Conservation (phyloP, 768 basidiomycete species). For the Rickenella mellea region DNA sequence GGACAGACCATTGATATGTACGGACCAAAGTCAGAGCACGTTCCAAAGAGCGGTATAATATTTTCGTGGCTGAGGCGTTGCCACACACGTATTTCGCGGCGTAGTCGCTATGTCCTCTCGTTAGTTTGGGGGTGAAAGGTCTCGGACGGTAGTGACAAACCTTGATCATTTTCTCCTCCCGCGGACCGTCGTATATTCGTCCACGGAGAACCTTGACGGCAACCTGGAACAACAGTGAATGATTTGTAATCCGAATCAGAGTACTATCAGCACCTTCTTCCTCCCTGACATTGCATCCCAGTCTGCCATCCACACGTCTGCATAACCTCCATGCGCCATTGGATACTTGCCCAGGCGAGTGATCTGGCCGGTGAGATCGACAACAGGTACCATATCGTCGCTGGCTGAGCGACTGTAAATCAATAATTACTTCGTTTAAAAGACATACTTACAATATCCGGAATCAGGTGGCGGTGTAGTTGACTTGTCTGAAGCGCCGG, state of each 20-base stretch:
- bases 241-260: not conserved
- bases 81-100: constrained; percentile 29
- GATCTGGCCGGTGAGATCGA: not conserved
- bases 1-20: constrained; percentile 31
- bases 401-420: not conserved
- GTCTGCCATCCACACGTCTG: not conserved
- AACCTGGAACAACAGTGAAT: not conserved
- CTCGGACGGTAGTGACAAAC: not conserved
- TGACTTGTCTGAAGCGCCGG: too few relatives aligned
- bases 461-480: too few relatives aligned
- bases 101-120: constrained; percentile 17
- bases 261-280: not conserved
- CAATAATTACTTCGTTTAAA: not conserved
- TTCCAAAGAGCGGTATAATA: constrained; percentile 26
- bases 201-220: not conserved
- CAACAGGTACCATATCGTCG: not conserved
- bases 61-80: constrained; percentile 28
- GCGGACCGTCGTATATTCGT: not conserved
- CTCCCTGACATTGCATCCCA: not conserved
- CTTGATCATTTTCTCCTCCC: not conserved
- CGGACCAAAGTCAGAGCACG: constrained; percentile 26
- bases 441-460: not conserved
- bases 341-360: not conserved
- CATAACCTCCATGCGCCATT: not conserved
- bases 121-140: not conserved